Base-by-base conservation (phyloP, 495 filamentous ascomycete genomes). In the Sporormia fimetaria region DNA sequence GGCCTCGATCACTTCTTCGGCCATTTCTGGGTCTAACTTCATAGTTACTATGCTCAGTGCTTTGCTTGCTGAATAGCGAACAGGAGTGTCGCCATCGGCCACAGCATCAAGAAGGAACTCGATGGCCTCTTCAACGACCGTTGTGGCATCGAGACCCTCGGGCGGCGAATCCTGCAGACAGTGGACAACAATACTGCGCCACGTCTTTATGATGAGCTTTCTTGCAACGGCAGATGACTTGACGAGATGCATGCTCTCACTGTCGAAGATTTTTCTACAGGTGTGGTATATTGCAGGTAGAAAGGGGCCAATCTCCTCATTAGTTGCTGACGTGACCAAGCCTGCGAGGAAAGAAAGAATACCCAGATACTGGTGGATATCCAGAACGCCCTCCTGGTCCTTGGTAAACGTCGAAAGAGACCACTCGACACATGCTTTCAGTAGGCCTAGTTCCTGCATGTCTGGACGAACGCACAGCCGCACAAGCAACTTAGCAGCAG, bases 21-120 rank as follows among this genome's bases (percentile, higher is more conserved):
- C 85, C 77, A 94, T 86, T 9, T 80, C 79, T 0, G 73, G 56
- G 21, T 86, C 74, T 3, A 98, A 63, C 51, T 81, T 82, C 36
- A 83, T 62, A 0, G 86, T 77, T 47, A 96, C 75, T 20, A 93
- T 70, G 47, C 84, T 92, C 33, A 96, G 70, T 10, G 87, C 80
- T 62, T 99, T 99, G 61, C 85, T 92, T 7, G 88, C 83, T 23
- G 88, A 80, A 58, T 92, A 74, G 25, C 90, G 69, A 21, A 96
- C 84, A 5, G 83, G 81, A 0, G 87, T 95, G 49, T 94, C 85
- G 42, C 83, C 81, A 54, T 96, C 87, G 7, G 72, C 74, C 1
- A 88, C 61, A 6, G 63, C 64, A 20, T 74, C 70, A 4, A 96
- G 67, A 3, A 87, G 57, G 37, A 75, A 69, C 18, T 75, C 76